Evolutionary conservation across 805 yeast species (phyloP), one percentile per base, ranked within the genome.

Genomic region (Starmerella floricola): DNA sequence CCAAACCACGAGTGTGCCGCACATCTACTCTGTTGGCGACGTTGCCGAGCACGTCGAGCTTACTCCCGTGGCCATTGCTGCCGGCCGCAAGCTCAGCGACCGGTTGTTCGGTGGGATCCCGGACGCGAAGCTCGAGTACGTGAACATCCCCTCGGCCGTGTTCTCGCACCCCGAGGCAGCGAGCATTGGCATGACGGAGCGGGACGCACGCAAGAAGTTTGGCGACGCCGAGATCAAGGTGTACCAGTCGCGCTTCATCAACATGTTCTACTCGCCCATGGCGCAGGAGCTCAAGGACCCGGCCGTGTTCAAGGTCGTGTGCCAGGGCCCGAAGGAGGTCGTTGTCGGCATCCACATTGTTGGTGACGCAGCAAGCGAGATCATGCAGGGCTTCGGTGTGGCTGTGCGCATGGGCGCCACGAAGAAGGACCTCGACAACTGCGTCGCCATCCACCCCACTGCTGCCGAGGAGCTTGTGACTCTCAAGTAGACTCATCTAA

Each of bases 351-450:
- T 91, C 53, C 98, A 91, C 63, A 64, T 91, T 42, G 82, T 87
- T 52, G 99, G 99, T 48, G 97, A 87, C 57, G 65, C 74, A 8
- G 76, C 91, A 40, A 76, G 94, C 26, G 99, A 91, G 64, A 87
- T 91, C 45, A 71, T 91, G 55, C 99, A 91, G 70, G 99, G 98
- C 30, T 91, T 91, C 57, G 98, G 97, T 46, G 98, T 87, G 41
- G 98, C 98, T 38, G 68, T 91, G 50, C 87, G 87, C 67, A 91
- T 91, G 98, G 99, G 99, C 27, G 98, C 98, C 32, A 91, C 99
- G 29, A 91, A 91, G 69, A 75, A 74, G 35, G 96, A 91, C 62
- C 91, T 91, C 52, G 99, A 91, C 65, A 77, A 68, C 61, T 83
- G 93, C 67, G 97, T 91, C 34, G 99, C 99, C 29, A 91, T 91